Conservation (phyloP, 164 flowering plant genomes). For the Euptelea pleiosperma region DNA sequence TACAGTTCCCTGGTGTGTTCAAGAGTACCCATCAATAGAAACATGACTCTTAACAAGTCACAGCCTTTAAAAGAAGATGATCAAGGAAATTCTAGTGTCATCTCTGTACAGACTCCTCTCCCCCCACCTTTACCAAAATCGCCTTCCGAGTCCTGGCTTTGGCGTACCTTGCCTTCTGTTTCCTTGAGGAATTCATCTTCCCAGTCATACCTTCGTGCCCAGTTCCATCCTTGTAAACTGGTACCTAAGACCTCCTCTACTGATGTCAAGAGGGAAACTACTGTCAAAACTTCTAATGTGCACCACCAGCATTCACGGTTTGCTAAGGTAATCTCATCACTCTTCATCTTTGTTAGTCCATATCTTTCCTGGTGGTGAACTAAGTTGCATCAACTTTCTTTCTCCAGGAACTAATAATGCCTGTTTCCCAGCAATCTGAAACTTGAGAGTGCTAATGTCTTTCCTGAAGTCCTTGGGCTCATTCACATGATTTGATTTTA, state of each 20-base stretch:
- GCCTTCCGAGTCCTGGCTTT: constrained; percentile 97
- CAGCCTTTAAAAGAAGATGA: constrained; percentile 16
- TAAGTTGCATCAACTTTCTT: constrained; percentile 3
- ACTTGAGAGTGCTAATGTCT: constrained; percentile 13
- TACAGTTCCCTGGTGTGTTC: constrained; percentile 17
- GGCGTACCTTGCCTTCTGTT: constrained; percentile 61
- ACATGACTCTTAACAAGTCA: constrained; percentile 7
- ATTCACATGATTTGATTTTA: constrained; percentile 1
- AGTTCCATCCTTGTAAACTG: constrained; percentile 26
- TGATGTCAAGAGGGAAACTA: constrained; percentile 76
- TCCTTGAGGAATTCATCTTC: constrained; percentile 34
- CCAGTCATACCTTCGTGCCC: constrained; percentile 13
- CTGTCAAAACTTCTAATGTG: constrained; percentile 65
- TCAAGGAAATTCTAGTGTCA: constrained; percentile 14
- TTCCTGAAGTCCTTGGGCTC: constrained; percentile 2
- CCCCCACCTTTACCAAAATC: constrained; percentile 81
- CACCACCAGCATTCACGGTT: constrained; percentile 56
- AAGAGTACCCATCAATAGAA: constrained; percentile 13
- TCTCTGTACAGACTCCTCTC: constrained; percentile 26
- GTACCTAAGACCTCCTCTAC: constrained; percentile 23
- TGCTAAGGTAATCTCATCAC: constrained; percentile 93
- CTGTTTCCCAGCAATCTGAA: constrained; percentile 29
- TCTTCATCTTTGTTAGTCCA: background rate
- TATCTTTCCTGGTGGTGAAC: background rate
- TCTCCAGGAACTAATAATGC: constrained; percentile 41